Evolutionary conservation across 2,329 filamentous ascomycete species (phyloP).

Genomic region (Bipolaris victoriae): DNA sequence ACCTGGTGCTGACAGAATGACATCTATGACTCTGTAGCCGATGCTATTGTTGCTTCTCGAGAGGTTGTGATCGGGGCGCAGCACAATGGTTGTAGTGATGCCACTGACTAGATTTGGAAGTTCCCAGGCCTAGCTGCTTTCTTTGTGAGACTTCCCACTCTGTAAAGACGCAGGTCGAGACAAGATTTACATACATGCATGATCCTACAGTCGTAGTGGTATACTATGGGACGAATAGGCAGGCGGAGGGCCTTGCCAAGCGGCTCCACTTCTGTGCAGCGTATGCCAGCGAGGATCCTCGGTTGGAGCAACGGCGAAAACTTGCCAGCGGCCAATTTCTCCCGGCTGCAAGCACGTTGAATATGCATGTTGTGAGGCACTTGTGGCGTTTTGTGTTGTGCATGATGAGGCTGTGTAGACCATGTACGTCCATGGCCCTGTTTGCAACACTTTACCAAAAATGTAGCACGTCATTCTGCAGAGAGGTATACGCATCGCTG

Average conservation of each 20-base stretch:
- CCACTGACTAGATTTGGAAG: neutral
- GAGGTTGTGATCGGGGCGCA: slow-evolving; percentile 1
- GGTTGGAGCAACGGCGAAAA: neutral
- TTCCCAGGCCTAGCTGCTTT: neutral
- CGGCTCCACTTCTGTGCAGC: neutral
- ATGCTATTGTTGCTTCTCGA: neutral
- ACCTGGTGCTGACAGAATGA: slow-evolving; percentile 7
- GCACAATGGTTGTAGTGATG: neutral
- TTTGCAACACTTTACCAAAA: too few species aligned
- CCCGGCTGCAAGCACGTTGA: neutral
- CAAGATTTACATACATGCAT: neutral
- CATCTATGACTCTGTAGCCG: slow-evolving; percentile 12
- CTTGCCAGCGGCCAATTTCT: neutral
- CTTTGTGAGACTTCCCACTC: neutral
- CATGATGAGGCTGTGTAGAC: neutral
- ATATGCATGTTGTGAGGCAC: neutral
- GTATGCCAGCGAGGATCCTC: neutral
- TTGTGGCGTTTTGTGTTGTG: neutral
- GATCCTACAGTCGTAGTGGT: neutral
- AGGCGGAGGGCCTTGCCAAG: neutral
- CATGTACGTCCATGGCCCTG: too few species aligned
- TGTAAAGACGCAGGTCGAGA: neutral
- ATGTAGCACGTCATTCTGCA: too few species aligned
- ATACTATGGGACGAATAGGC: neutral
- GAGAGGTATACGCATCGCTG: too few species aligned